Base-by-base conservation (phyloP, 768 basidiomycete species). In the Nevesoporus exiguus region DNA sequence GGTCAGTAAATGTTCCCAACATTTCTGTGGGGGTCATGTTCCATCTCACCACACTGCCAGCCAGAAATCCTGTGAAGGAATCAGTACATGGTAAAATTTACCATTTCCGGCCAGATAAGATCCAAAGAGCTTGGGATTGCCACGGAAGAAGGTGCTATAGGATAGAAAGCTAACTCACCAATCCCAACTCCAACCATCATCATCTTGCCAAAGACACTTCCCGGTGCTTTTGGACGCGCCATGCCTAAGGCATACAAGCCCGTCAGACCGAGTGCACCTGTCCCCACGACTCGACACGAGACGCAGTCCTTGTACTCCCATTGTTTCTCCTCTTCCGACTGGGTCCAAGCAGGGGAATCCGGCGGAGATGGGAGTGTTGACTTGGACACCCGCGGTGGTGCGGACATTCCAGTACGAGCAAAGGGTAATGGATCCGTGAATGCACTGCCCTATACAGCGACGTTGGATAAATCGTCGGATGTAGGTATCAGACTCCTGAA, bases 221-320 rank as follows among this genome's bases (percentile, higher is more conserved):
- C 86, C 8, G 82, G 85, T 11, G 84, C 84, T 40, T 75, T 74
- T 24, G 77, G 75, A 44, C 88, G 82, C 25, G 86, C 79, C 73
- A 80, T 78, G 66, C 78, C 77, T 25, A 90, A 68, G 2, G 88
- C 86, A 64, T 90, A 89, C 24, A 83, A 56, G 6, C 89, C 88
- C 5, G 82, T 78, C 5, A 78, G 78, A 21, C 77, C 80, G 6
- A 90, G 77, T 2, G 84, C 81, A 29, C 74, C 82, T 0, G 86
- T 80, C 19, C 88, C 87, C 37, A 87, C 79, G 50, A 90, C 72
- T 39, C 81, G 80, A 66, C 89, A 90, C 1, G 84, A 77, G n/a
- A 87, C 61, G 56, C 88, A 90, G 39, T 89, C 85, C 44, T 76
- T 68, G 58, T 71, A 61, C 13, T 58, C 55, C 63, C 55, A 25